These are phyloP conservation scores for Kodamaea derodonti DNA, from an alignment of 1,139 yeast species.

Conservation along the genomic window DNA sequence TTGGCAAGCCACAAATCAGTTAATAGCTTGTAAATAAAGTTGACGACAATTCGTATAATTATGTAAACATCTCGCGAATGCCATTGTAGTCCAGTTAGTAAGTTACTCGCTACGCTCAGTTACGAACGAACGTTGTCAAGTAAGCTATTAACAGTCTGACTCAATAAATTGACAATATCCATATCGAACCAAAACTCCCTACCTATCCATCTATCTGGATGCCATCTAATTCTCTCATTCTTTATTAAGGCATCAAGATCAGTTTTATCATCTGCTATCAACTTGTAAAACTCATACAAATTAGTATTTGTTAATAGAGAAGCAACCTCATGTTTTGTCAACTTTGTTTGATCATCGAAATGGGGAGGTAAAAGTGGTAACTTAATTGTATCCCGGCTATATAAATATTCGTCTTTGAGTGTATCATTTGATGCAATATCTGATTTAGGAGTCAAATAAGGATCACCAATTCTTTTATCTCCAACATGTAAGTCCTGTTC, in stretches of 20 bases:
- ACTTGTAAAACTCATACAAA: slow-evolving; percentile 25
- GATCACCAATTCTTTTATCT: slow-evolving; percentile 41
- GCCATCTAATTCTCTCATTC: slow-evolving; percentile 60
- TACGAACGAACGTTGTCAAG: no score
- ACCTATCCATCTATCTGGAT: slow-evolving; percentile 56
- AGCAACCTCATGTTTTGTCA: slow-evolving; percentile 16
- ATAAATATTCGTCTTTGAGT: slow-evolving; percentile 11
- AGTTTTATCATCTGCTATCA: slow-evolving; percentile 10
- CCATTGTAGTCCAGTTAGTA: no score
- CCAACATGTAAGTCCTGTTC: slow-evolving; percentile 34
- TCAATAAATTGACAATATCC: slow-evolving; percentile 27
- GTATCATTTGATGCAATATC: slow-evolving; percentile 4
- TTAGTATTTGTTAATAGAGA: slow-evolving; percentile 18
- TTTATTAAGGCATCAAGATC: slow-evolving; percentile 30
- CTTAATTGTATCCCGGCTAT: slow-evolving; percentile 4
- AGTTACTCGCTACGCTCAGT: no score
- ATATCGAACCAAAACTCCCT: slow-evolving; percentile 15
- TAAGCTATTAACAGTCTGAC: slow-evolving; percentile 29
- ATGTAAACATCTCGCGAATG: no score
- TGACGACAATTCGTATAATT: no score
- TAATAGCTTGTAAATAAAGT: no score
- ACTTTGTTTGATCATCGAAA: slow-evolving; percentile 10
- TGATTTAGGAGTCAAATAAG: slow-evolving; percentile 19
- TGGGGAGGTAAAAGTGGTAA: slow-evolving; percentile 14
- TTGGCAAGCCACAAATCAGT: no score